Evolutionary conservation across 192 early-diverging fungal species (phyloP).

Genomic region (Rhizophagus clarus): DNA sequence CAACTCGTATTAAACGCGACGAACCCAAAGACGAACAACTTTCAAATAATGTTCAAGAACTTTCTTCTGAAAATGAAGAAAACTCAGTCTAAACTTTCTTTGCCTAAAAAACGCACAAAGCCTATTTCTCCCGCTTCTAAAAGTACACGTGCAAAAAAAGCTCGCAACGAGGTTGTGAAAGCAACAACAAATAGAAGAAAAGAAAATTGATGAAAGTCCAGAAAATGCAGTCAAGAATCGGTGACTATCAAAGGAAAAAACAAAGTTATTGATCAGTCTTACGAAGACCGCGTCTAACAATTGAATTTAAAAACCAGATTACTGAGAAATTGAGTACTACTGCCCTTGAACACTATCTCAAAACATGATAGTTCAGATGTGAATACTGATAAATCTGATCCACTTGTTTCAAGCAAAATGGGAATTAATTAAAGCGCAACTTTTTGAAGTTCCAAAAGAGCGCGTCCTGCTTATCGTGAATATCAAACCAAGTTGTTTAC

Average conservation of each 20-base stretch:
- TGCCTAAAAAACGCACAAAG: not conserved
- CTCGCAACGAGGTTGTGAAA: not conserved
- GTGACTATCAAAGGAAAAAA: not conserved
- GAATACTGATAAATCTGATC: not conserved
- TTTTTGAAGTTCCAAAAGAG: conserved; percentile 4
- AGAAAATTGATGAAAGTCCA: not conserved
- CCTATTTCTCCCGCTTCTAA: not conserved
- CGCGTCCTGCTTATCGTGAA: not conserved
- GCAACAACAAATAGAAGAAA: not conserved
- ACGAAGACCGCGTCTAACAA: not conserved
- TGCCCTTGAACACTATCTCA: not conserved
- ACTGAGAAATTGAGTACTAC: not conserved
- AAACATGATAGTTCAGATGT: not conserved
- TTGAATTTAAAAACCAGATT: not conserved
- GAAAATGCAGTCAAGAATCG: not conserved
- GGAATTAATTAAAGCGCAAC: conserved; percentile 2
- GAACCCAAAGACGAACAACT: not conserved
- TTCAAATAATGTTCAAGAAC: not conserved
- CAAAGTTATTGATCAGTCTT: not conserved
- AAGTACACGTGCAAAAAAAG: not conserved
- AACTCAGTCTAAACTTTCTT: not conserved
- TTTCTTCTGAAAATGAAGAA: not conserved
- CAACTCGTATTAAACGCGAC: not conserved
- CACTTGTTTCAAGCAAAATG: not conserved
- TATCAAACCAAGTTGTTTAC: not conserved